A percentile compares a stretch with the other conserved stretches of the same genome.
These are phyloP conservation scores for Aspergillus eucalypticola DNA, from an alignment of 2,329 filamentous ascomycete species.

Conservation along the genomic window DNA sequence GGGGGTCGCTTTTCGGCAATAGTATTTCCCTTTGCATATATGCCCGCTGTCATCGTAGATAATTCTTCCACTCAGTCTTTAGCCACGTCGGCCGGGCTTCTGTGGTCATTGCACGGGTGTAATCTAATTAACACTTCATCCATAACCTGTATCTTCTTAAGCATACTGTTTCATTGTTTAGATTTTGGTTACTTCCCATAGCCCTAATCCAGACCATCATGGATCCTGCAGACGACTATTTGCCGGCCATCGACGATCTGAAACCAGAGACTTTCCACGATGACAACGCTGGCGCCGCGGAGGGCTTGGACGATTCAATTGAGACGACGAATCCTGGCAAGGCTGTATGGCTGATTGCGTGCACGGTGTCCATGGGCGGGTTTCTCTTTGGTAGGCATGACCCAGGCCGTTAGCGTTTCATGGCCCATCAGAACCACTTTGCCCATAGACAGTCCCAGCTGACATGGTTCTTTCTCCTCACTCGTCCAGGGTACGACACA, in stretches of 20 bases:
- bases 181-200: background rate
- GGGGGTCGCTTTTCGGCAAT: background rate
- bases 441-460: background rate
- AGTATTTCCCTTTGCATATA: background rate
- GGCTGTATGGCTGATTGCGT: constrained; percentile 19
- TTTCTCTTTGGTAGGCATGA: constrained; percentile 18
- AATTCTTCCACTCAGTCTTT: background rate
- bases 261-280: constrained; percentile 3
- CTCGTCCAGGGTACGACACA: constrained; percentile 45
- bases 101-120: background rate
- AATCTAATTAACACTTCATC: background rate
- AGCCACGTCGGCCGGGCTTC: background rate
- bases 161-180: background rate
- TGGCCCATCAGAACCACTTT: background rate
- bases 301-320: constrained; percentile 16
- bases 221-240: background rate
- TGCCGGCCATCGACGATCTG: background rate
- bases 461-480: background rate
- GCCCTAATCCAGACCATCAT: background rate
- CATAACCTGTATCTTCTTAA: background rate
- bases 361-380: constrained; percentile 22
- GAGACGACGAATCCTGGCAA: constrained; percentile 15
- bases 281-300: background rate
- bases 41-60: background rate
- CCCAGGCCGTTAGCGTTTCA: too few species aligned